Conservation (phyloP, 352 stramenopile genomes). For the Pythium sukuiense region DNA sequence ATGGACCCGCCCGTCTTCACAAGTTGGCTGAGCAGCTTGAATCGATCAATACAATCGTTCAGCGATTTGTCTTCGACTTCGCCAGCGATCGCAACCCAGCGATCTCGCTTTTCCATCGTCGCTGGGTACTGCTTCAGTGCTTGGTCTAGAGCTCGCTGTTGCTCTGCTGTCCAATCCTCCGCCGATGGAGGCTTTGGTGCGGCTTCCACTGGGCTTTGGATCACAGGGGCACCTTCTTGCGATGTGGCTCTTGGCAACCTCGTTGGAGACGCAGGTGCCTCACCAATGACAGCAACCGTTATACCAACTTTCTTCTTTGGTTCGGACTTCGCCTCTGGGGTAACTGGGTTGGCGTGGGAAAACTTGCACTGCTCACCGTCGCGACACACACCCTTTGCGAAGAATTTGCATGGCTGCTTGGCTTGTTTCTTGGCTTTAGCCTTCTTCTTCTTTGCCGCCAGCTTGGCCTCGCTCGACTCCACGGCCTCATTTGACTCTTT, state of each 20-base stretch:
- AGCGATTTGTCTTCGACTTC: conserved; percentile 67
- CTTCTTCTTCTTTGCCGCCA: conserved; percentile 11
- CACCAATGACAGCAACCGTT: conserved; percentile 22
- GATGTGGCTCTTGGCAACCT: background rate
- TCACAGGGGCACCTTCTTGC: background rate
- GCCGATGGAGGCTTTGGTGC: background rate
- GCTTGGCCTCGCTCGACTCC: background rate
- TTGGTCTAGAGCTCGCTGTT: conserved; percentile 65
- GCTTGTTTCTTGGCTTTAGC: conserved; percentile 13
- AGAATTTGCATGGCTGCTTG: conserved; percentile 48
- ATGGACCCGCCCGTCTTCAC: conserved; percentile 33
- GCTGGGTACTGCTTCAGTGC: conserved; percentile 73
- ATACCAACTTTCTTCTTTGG: conserved; percentile 13
- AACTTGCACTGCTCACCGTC: conserved; percentile 70
- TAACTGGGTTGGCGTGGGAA: conserved; percentile 14
- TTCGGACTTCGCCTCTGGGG: background rate
- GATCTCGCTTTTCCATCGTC: conserved; percentile 67
- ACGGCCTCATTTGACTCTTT: background rate
- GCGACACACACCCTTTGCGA: conserved; percentile 44
- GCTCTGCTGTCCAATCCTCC: conserved; percentile 53
- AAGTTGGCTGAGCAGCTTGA: conserved; percentile 59
- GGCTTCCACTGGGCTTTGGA: background rate
- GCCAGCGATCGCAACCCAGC: conserved; percentile 65
- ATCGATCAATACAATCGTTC: conserved; percentile 85
- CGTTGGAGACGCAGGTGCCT: background rate